These are phyloP conservation scores for Pythium aristosporum DNA, from an alignment of 352 stramenopile genomes.

Conservation along the genomic window DNA sequence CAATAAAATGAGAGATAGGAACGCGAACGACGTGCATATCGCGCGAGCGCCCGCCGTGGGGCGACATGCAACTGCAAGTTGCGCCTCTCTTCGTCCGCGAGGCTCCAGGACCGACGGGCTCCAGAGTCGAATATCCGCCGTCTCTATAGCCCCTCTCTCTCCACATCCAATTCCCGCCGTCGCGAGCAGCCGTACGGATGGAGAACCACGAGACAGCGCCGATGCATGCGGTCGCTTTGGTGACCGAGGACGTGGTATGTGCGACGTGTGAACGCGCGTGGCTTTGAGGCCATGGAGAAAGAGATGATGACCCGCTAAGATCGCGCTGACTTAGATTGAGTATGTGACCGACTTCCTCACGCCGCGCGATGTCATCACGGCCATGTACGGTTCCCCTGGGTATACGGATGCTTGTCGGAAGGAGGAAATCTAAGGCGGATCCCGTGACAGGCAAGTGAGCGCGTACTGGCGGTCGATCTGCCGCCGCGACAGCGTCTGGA, in stretches of 20 bases:
- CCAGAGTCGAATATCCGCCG: not conserved
- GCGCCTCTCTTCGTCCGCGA: not conserved
- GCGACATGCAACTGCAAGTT: slow-evolving; percentile 28
- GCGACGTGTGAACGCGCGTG: slow-evolving; percentile 25
- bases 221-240: slow-evolving; percentile 4
- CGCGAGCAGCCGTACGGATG: not conserved
- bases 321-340: slow-evolving; percentile 36
- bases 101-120: not conserved
- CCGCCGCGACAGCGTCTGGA: slow-evolving; percentile 51
- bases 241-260: slow-evolving; percentile 50
- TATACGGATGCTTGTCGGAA: not conserved
- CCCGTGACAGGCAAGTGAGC: slow-evolving; percentile 45
- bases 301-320: slow-evolving; percentile 17
- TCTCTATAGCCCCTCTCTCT: not conserved
- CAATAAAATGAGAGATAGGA: slow-evolving; percentile 35
- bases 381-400: slow-evolving; percentile 34
- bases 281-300: not conserved
- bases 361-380: slow-evolving; percentile 43
- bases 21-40: slow-evolving; percentile 22
- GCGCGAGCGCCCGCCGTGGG: not conserved
- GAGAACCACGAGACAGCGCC: not conserved
- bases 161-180: not conserved
- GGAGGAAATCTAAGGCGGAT: not conserved
- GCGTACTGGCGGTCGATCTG: slow-evolving; percentile 51
- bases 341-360: slow-evolving; percentile 55